Base-by-base conservation (phyloP, 2,329 filamentous ascomycete species). In the Diaporthe sp. region DNA sequence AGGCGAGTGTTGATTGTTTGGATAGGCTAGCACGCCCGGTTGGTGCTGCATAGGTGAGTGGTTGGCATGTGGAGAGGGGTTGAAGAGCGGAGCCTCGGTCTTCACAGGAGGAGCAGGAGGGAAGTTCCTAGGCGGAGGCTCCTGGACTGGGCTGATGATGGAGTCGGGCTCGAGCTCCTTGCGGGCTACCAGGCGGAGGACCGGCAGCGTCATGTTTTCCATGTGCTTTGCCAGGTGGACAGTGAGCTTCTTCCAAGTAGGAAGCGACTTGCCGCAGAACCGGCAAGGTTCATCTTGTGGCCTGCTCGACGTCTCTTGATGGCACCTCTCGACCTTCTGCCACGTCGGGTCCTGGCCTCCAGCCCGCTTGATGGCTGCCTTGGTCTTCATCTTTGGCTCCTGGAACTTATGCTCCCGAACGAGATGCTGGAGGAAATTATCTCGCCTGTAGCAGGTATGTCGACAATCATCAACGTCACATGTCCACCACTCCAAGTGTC, bases 181-280 rank as follows among this genome's bases (percentile, higher is more conserved):
- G 38, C 78, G 78, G 42, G 86, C 86, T 4, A 92, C 90, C 3
- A 92, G 86, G 22, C 86, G 85, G 73, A 97, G 86, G 42, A 98
- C 90, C 0, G 96, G 95, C 80, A 98, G 89, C 79, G 94, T 94
- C 80, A 98, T 94, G 77, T 95, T 92, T 83, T 98, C 95, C 95
- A 98, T 97, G 82, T 98, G 96, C 83, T 96, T 96, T 67, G 95
- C 95, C 81, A 98, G 85, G 83, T 98, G 96, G n/a, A 97, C 95
- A 0, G 94, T 97, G 75, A 98, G 86, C 84, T 97, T 97, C 88
- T 97, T 98, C 95, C 95, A 98, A 52, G 91, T 94, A 45, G 90
- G 91, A 82, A 95, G 96, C 17, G 90, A 87, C 82, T 93, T 95
- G 75, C 93, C 93, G 80, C 96, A 98, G 85, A 98, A 98, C 55